Conservation (phyloP, 2,329 filamentous ascomycete genomes). For the Alternaria viburni region DNA sequence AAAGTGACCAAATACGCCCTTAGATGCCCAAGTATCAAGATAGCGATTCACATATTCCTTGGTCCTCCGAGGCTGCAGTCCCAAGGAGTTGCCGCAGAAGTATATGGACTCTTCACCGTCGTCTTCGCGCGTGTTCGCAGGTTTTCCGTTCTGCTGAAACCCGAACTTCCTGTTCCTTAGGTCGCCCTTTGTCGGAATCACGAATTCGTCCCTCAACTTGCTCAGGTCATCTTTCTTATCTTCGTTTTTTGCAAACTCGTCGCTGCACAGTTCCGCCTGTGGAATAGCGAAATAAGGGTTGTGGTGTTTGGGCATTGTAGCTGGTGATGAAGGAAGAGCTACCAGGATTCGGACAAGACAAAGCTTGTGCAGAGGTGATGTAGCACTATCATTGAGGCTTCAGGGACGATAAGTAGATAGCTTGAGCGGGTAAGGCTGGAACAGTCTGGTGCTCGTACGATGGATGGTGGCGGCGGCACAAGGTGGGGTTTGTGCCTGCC, state of each 20-base stretch:
- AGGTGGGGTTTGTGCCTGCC: slow-evolving; percentile 17
- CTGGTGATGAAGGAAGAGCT: background rate
- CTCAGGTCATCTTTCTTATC: slow-evolving; percentile 50
- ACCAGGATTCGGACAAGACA: background rate
- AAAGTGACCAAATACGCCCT: slow-evolving; percentile 87
- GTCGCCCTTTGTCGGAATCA: slow-evolving; percentile 76
- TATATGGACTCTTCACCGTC: slow-evolving; percentile 66
- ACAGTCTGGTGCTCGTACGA: slow-evolving; percentile 15
- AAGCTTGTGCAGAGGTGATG: background rate
- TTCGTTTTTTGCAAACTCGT: slow-evolving; percentile 38
- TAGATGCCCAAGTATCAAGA: slow-evolving; percentile 81
- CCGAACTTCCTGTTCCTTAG: slow-evolving; percentile 65
- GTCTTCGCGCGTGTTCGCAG: slow-evolving; percentile 29
- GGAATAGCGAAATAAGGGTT: slow-evolving; percentile 31
- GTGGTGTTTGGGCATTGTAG: slow-evolving; percentile 32
- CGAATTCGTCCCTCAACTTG: slow-evolving; percentile 69
- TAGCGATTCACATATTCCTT: slow-evolving; percentile 72
- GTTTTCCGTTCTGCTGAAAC: slow-evolving; percentile 16
- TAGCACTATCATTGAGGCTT: background rate
- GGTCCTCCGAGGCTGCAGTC: slow-evolving; percentile 77
- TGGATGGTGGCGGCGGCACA: slow-evolving; percentile 13
- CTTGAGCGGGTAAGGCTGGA: slow-evolving; percentile 12
- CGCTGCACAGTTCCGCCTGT: slow-evolving; percentile 33
- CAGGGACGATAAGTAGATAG: slow-evolving; percentile 12
- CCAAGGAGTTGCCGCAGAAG: slow-evolving; percentile 88